A percentile compares a stretch with the other conserved stretches of the same genome.
Evolutionary conservation across 75 land plant species (phyloP).

Genomic region (Azolla pinnata): DNA sequence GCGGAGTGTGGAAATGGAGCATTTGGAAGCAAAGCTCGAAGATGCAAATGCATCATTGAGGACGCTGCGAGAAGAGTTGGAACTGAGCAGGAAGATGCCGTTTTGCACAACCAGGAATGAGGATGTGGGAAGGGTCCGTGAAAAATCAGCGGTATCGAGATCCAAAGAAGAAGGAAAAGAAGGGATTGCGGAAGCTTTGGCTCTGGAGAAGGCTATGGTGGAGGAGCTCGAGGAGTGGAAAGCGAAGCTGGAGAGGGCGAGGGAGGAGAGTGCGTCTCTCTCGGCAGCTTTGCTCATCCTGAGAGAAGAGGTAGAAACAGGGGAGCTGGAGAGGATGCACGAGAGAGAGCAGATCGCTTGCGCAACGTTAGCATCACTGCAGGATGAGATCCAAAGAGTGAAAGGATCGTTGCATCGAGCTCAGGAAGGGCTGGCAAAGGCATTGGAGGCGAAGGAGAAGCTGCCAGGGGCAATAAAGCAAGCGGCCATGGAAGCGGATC

Average conservation of each 20-base stretch:
- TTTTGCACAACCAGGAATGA: too few relatives aligned
- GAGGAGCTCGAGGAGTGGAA: not conserved
- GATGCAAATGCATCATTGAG: not conserved
- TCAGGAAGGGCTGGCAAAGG: slow-evolving; percentile 1
- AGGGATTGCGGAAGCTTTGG: too few relatives aligned
- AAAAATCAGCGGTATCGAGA: too few relatives aligned
- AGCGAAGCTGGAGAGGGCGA: slow-evolving; percentile 5
- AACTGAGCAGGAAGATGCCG: too few relatives aligned
- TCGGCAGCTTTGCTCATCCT: not conserved
- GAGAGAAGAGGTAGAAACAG: not conserved
- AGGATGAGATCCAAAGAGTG: slow-evolving; percentile 7
- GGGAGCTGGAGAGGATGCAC: slow-evolving; percentile 4
- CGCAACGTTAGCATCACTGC: not conserved
- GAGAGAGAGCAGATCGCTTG: not conserved
- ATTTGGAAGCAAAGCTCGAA: not conserved
- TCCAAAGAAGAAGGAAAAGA: too few relatives aligned
- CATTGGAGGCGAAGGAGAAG: slow-evolving; percentile 4
- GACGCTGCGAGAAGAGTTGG: slow-evolving; percentile 4
- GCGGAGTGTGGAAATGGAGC: not conserved
- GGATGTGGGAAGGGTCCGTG: too few relatives aligned
- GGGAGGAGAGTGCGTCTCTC: not conserved
- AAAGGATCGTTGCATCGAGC: not conserved
- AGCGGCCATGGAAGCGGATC: slow-evolving; percentile 36
- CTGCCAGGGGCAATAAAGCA: slow-evolving; percentile 10
- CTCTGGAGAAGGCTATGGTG: too few relatives aligned